Base-by-base conservation (phyloP, 1,284 basidiomycete species). In the Trametes polyzona region DNA sequence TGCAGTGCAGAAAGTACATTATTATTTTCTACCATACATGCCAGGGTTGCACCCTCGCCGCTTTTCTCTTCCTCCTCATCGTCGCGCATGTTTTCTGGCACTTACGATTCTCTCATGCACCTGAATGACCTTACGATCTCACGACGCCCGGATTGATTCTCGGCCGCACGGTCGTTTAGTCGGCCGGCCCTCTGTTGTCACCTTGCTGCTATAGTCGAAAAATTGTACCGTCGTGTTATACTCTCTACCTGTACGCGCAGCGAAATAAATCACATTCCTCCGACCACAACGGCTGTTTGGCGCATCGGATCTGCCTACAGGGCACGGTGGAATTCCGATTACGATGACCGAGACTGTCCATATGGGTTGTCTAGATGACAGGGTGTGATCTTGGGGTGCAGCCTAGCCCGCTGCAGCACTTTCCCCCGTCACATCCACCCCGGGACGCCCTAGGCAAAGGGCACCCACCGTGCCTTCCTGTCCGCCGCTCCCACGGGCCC, bases 1-100 rank as follows among this genome's bases (percentile, higher is more conserved):
- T 57, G 59, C 63, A 52, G 57, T 47, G 57, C 59, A 65, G 58
- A 65, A 60, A 56, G 59, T 61, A 63, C 57, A 49, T 49, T 63
- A 63, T 57, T 52, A n/a, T n/a, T 21, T 47, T 47, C 41, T 50
- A 46, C 47, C 42, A 30, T 57, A 36, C 58, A 52, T 42, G 54
- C n/a, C 49, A 50, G 61, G 61, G 61, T 63, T 60, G 61, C 29
- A 63, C 58, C 62, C 54, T 44, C 36, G 36, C 43, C 51, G 37
- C 39, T n/a, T 51, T 33, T 39, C n/a, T 32, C 44, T 14, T 7
- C 27, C 33, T 57, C 53, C 12, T 46, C 29, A 49, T 54, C 55
- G 40, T 51, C 37, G 47, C 52, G 52, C 57, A 59, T 57, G 54
- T 27, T 54, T 44, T 46, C 43, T 53, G 19, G 36, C 48, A 21